phyloP scores from a whole-genome alignment of 495 filamentous ascomycete genomes.

The Pyrenula aspistea region DNA sequence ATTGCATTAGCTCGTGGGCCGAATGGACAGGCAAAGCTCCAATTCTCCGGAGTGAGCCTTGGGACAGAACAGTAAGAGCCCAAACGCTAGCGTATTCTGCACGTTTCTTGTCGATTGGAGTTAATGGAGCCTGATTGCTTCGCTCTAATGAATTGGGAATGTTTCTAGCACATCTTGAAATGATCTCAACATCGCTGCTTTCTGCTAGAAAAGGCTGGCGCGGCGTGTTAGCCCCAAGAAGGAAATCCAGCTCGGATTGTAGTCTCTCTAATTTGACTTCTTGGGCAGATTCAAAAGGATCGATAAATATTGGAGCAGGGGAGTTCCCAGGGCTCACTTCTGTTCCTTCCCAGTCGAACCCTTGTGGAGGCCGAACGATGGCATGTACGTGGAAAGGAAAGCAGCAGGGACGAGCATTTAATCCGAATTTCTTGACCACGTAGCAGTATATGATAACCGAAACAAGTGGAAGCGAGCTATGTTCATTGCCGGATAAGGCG shows the following conservation, averaged over 20 bases:
- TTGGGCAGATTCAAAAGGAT: slow-evolving; percentile 60
- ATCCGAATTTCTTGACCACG: slow-evolving; percentile 49
- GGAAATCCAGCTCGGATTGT: slow-evolving; percentile 29
- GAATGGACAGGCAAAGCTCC: slow-evolving; percentile 36
- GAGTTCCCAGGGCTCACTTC: slow-evolving; percentile 25
- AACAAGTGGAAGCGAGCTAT: slow-evolving; percentile 68
- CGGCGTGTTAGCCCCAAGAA: slow-evolving; percentile 39
- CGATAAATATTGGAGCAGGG: slow-evolving; percentile 59
- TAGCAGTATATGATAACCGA: slow-evolving; percentile 64
- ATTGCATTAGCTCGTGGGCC: slow-evolving; percentile 50
- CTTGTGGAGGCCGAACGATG: slow-evolving; percentile 46
- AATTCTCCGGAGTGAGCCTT: slow-evolving; percentile 2
- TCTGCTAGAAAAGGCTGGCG: slow-evolving; percentile 45
- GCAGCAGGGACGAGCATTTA: slow-evolving; percentile 61
- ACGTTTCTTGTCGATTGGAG: slow-evolving; percentile 43
- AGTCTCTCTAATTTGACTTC: slow-evolving; percentile 14
- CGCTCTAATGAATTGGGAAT: slow-evolving; percentile 53
- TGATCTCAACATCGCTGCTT: slow-evolving; percentile 49
- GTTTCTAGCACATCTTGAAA: slow-evolving; percentile 68
- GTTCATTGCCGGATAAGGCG: slow-evolving; percentile 42
- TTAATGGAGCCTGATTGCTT: slow-evolving; percentile 13
- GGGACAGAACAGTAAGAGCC: slow-evolving; percentile 55
- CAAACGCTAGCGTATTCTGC: slow-evolving; percentile 70
- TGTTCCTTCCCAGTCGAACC: slow-evolving; percentile 53
- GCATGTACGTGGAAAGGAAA: slow-evolving; percentile 75